Evolutionary conservation across 768 basidiomycete genomes (phyloP).

Genomic region (Brasilioporus rufonigricans): DNA sequence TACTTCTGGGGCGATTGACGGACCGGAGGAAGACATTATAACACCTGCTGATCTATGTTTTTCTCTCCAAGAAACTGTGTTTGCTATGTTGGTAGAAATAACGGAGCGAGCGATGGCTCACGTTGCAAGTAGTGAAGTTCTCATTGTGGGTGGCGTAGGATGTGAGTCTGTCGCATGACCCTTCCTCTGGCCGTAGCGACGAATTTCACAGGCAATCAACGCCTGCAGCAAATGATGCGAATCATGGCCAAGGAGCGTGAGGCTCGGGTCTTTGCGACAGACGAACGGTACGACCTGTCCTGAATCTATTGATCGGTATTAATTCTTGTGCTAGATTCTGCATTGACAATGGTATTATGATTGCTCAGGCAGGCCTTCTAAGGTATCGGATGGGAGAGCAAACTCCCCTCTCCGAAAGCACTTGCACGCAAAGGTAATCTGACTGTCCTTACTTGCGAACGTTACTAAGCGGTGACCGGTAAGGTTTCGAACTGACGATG

Average conservation of each 20-base stretch:
- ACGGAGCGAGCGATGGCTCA: constrained; percentile 99
- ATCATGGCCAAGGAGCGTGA: constrained; percentile 91
- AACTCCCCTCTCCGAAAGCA: constrained; percentile 76
- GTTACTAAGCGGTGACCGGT: constrained; percentile 8
- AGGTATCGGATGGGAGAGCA: constrained; percentile 86
- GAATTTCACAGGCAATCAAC: constrained; percentile 69
- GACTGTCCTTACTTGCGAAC: neutral
- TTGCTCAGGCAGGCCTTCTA: constrained; percentile 94
- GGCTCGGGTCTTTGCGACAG: constrained; percentile 90
- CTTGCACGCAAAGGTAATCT: constrained; percentile 80
- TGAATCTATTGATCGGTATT: neutral
- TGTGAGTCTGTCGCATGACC: constrained; percentile 54
- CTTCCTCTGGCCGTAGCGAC: neutral
- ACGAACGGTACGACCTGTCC: constrained; percentile 68
- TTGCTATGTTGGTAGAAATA: constrained; percentile 98
- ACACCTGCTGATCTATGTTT: constrained; percentile 97
- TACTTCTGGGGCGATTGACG: constrained; percentile 37
- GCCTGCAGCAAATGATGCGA: constrained; percentile 98
- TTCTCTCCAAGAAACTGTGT: constrained; percentile 94
- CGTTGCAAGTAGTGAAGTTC: constrained; percentile 91
- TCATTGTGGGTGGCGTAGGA: constrained; percentile 99
- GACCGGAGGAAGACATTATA: constrained; percentile 61
- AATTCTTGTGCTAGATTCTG: constrained; percentile 69
- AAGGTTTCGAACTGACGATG: constrained; percentile 94
- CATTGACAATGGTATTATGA: constrained; percentile 99